These are phyloP conservation scores for Prunus yedoensis DNA, from an alignment of 331 rosid genomes.

Conservation along the genomic window DNA sequence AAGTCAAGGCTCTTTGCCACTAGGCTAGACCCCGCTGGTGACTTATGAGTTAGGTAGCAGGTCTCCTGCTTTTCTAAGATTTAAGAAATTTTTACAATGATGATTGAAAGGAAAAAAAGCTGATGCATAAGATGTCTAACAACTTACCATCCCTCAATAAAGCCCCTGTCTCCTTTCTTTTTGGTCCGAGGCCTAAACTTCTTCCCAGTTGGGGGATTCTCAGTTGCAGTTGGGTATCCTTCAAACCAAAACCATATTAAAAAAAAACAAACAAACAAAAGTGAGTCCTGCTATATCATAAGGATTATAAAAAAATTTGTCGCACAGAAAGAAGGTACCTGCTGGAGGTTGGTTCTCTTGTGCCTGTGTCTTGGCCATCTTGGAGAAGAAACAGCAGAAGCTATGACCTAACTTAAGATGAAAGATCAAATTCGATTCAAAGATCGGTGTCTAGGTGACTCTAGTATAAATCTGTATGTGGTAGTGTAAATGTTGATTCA, in stretches of 20 bases:
- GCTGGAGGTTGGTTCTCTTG: conserved; percentile 56
- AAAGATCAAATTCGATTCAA: no score
- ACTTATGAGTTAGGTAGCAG: background rate
- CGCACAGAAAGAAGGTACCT: conserved; percentile 37
- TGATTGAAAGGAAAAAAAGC: background rate
- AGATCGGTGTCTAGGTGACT: background rate
- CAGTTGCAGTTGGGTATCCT: conserved; percentile 62
- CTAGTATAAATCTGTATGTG: conserved; percentile 9
- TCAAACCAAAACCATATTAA: conserved; percentile 15
- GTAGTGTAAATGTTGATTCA: conserved; percentile 9
- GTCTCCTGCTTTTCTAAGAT: background rate
- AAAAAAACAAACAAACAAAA: background rate
- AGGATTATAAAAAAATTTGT: background rate
- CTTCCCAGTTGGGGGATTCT: conserved; percentile 45
- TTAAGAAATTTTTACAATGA: background rate
- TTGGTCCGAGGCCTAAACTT: conserved; percentile 33
- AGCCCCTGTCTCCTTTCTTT: conserved; percentile 74
- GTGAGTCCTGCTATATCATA: background rate
- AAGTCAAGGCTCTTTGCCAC: no score
- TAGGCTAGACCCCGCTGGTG: no score
- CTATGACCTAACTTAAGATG: background rate
- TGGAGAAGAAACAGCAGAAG: conserved; percentile 13
- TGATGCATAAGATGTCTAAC: conserved; percentile 7
- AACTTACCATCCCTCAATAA: conserved; percentile 81
- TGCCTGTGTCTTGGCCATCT: conserved; percentile 49